Evolutionary conservation across 2,329 filamentous ascomycete species (phyloP).

Genomic region (Conoideocrella luteorostrata): DNA sequence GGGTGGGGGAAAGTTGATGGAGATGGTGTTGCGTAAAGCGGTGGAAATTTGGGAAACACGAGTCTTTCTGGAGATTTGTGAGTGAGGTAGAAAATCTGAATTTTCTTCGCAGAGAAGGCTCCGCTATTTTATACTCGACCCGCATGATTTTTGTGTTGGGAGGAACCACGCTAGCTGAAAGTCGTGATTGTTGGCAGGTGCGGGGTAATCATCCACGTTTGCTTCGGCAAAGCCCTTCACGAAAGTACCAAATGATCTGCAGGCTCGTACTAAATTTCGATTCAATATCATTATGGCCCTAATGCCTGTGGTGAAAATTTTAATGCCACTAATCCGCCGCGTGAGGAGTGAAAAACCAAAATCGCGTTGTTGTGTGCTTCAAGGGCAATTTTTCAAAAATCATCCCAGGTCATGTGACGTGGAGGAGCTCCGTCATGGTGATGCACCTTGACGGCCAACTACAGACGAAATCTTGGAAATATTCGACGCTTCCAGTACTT

Average conservation of each 20-base stretch:
- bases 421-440: neutral
- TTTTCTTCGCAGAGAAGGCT: neutral
- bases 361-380: neutral
- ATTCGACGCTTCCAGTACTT: too few relatives aligned
- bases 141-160: conserved; percentile 2
- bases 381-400: neutral
- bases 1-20: neutral
- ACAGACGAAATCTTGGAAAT: neutral
- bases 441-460: conserved; percentile 4
- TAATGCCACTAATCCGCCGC: too few relatives aligned
- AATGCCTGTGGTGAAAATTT: neutral
- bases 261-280: neutral
- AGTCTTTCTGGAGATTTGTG: neutral
- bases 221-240: neutral
- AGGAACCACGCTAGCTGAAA: conserved; percentile 3
- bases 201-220: too few relatives aligned
- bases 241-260: neutral
- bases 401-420: conserved; percentile 1
- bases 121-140: conserved; percentile 5
- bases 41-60: neutral
- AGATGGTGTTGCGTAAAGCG: neutral
- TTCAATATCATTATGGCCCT: neutral
- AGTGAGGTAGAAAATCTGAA: neutral
- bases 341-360: too few relatives aligned
- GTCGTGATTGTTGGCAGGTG: conserved; percentile 6